A percentile compares a stretch with the other conserved stretches of the same genome.
Evolutionary conservation across 2,329 filamentous ascomycete species (phyloP).

Genomic region (Fusarium begoniae): DNA sequence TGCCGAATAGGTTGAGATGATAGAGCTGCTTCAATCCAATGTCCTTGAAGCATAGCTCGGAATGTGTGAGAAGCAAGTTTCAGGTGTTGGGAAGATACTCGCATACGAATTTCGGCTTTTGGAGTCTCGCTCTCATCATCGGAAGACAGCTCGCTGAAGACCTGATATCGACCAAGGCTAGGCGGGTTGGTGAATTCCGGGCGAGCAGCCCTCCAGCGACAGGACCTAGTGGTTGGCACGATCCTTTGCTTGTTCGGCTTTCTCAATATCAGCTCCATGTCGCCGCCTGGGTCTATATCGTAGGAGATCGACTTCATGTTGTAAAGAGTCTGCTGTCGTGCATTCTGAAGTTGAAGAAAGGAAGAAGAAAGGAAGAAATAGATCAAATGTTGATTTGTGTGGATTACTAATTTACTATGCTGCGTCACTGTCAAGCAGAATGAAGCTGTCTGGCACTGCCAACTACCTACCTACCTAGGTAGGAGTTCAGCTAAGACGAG

Average conservation of each 20-base stretch:
- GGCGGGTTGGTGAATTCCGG: not conserved
- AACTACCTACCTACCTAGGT: no score
- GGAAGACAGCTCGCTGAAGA: not conserved
- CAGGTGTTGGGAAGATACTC: not conserved
- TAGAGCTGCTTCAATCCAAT: not conserved
- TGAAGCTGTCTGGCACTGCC: not conserved
- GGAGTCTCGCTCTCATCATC: accelerated
- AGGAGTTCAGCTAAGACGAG: accelerated
- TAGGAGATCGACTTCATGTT: not conserved
- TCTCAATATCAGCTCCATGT: not conserved
- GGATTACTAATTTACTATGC: no score
- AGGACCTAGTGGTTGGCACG: no score
- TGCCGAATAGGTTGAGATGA: not conserved
- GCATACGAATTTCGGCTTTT: not conserved
- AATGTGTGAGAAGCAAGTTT: not conserved
- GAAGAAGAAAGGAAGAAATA: no score
- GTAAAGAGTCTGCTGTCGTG: no score
- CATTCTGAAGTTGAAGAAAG: no score
- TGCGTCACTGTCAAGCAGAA: not conserved
- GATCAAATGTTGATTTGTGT: no score
- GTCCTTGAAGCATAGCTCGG: not conserved
- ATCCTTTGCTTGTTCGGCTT: not conserved
- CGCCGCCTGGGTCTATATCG: not conserved
- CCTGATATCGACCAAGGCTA: accelerated
- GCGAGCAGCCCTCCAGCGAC: no score